A percentile compares a stretch with the other conserved stretches of the same genome.
These are phyloP conservation scores for Cladosporium velox DNA, from an alignment of 2,329 filamentous ascomycete species.

Conservation along the genomic window DNA sequence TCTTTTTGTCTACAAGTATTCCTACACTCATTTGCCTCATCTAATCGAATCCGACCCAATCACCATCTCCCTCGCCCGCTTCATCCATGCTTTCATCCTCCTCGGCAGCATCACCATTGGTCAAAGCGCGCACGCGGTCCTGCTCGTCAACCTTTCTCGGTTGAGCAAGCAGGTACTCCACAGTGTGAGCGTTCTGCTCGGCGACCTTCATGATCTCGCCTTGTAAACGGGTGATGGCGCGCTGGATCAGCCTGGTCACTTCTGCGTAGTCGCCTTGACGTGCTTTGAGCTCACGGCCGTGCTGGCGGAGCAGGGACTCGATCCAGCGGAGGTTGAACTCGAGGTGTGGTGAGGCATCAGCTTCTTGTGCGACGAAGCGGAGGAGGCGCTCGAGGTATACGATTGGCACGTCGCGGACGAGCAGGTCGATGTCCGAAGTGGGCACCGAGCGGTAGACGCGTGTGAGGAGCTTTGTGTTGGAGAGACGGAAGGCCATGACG, in stretches of 20 bases:
- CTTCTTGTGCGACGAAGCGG: constrained; percentile 82
- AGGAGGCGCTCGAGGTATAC: constrained; percentile 86
- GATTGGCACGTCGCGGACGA: constrained; percentile 75
- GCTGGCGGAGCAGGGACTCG: constrained; percentile 74
- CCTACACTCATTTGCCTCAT: neutral
- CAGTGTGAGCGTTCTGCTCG: constrained; percentile 85
- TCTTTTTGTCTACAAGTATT: constrained; percentile 15
- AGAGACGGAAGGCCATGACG: constrained; percentile 95
- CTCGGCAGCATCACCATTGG: constrained; percentile 18
- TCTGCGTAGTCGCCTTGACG: constrained; percentile 77
- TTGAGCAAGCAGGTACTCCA: constrained; percentile 71
- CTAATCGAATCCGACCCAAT: constrained; percentile 37
- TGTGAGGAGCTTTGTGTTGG: constrained; percentile 78
- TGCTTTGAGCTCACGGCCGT: constrained; percentile 82
- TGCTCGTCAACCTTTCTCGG: constrained; percentile 27
- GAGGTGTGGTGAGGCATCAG: constrained; percentile 87
- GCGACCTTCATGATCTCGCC: constrained; percentile 80
- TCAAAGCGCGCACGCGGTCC: constrained; percentile 13
- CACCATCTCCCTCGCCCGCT: constrained; percentile 37
- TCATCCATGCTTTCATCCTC: constrained; percentile 37
- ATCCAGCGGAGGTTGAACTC: constrained; percentile 96
- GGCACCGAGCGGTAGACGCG: constrained; percentile 85
- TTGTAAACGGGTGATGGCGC: constrained; percentile 77
- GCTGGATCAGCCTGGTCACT: constrained; percentile 79
- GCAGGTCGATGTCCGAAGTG: constrained; percentile 69